Base-by-base conservation (phyloP, 495 filamentous ascomycete species). In the Neurospora terricola region DNA sequence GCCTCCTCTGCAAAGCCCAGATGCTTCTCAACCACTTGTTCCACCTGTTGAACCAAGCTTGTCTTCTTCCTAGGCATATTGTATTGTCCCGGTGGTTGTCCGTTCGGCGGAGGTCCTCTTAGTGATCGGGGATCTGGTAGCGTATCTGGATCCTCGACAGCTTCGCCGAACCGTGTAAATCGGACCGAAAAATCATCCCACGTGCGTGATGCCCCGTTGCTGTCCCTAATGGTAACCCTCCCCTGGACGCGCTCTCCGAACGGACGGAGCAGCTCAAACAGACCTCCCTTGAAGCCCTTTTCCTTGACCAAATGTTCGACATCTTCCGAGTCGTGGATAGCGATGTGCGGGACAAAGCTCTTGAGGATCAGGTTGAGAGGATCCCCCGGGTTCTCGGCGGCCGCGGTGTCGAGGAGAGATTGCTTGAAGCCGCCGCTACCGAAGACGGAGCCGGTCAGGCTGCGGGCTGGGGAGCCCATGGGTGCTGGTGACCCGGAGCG, bases 171-270 rank as follows among this genome's bases (percentile, higher is more conserved):
- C 69, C 88, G 85, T 5, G 91, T 88, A 80, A 99, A 97, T 59
- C 92, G 91, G 69, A 98, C 87, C 3, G 92, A 91, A 82, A 93
- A 99, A 78, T 98, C 94, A 37, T 97, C 96, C 85, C 91, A 96
- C 38, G 88, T 88, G 75, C 87, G 88, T 76, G 94, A 93, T 40
- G 89, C 88, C 11, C 96, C 95, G 73, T 91, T 86, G 75, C 94
- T 97, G 80, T 99, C 96, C 71, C 96, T 86, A 45, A 99, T 90
- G 21, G 91, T 92, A 39, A 99, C 91, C 79, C 94, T 96, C 34
- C 96, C 96, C 40, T 90, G 88, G 0, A 99, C 85, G 43, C 86
- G 87, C 80, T 99, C 96, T n/a, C 95, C 96, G 82, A 94, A 99
- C 5, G 95, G 94, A 68, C 94, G 85, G 40, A 99, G 82, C 70